Conservation (phyloP, 208 protist genomes). For the Wallacemonas sp. region DNA sequence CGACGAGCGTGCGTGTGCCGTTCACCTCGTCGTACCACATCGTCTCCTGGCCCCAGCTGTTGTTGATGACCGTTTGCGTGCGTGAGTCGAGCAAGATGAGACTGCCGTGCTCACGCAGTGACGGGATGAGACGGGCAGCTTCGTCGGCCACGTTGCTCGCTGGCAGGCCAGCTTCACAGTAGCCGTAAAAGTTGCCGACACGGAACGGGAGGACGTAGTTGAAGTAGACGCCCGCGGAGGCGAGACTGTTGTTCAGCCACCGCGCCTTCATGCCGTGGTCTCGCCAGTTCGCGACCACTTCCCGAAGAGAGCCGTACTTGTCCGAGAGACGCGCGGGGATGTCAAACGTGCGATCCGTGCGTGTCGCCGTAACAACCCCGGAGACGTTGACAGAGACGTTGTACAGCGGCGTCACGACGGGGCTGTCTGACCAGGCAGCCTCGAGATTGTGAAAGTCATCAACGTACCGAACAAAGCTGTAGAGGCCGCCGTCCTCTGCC, state of each 20-base stretch:
- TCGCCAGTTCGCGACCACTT: slow-evolving; percentile 42
- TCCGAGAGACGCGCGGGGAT: slow-evolving; percentile 13
- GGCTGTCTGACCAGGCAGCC: slow-evolving; percentile 11
- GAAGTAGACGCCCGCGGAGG: slow-evolving; percentile 46
- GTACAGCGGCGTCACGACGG: slow-evolving; percentile 14
- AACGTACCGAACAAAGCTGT: slow-evolving; percentile 27
- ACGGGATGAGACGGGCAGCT: slow-evolving; percentile 31
- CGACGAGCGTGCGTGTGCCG: slow-evolving; percentile 6
- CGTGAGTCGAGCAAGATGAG: slow-evolving; percentile 53
- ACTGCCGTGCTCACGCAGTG: slow-evolving; percentile 50
- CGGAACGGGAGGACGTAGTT: slow-evolving; percentile 70
- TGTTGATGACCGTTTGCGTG: slow-evolving; percentile 42
- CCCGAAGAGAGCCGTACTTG: slow-evolving; percentile 24
- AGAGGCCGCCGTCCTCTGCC: slow-evolving; percentile 17
- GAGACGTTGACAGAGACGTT: slow-evolving; percentile 21
- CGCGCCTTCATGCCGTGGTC: slow-evolving; percentile 18
- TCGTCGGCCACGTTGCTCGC: slow-evolving; percentile 36
- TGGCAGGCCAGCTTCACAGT: slow-evolving; percentile 44
- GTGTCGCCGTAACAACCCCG: slow-evolving; percentile 14
- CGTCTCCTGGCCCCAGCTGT: slow-evolving; percentile 51
- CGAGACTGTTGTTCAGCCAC: slow-evolving; percentile 27
- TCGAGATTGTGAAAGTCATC: slow-evolving; percentile 5
- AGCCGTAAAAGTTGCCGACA: slow-evolving; percentile 37
- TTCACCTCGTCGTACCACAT: slow-evolving; percentile 6
- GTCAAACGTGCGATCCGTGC: slow-evolving; percentile 12